Conservation (phyloP, 2,329 filamentous ascomycete genomes). For the Pseudogymnoascus sp. region DNA sequence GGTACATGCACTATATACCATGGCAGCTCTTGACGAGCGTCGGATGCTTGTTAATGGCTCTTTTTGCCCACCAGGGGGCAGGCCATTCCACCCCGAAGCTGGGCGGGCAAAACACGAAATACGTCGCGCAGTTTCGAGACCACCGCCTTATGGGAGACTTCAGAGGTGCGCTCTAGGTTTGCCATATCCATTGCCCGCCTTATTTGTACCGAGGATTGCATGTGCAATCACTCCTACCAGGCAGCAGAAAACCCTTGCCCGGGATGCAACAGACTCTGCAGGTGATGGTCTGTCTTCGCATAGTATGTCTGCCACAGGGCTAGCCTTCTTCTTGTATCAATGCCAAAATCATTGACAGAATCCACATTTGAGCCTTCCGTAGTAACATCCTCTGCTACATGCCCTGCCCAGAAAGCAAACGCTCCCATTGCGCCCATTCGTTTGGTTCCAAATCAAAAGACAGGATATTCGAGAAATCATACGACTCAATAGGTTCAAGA, state of each 20-base stretch:
- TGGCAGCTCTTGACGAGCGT: not conserved
- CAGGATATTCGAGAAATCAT: conserved; percentile 20
- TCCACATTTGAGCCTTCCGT: not conserved
- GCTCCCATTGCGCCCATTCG: conserved; percentile 28
- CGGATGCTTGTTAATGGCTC: not conserved
- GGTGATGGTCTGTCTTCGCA: not conserved
- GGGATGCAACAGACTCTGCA: not conserved
- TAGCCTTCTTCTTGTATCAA: not conserved
- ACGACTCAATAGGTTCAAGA: conserved; percentile 14
- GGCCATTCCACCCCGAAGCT: not conserved
- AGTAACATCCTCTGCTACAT: not conserved
- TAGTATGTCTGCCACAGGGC: not conserved
- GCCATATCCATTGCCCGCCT: not conserved
- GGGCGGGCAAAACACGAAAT: not conserved
- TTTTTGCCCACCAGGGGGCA: not conserved
- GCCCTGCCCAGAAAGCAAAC: conserved; percentile 19
- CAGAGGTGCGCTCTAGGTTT: not conserved
- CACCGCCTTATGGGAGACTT: not conserved
- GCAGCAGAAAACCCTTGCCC: not conserved
- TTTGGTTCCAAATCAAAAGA: conserved; percentile 25
- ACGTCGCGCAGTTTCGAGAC: not conserved
- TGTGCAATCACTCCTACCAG: not conserved
- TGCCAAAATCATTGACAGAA: not conserved
- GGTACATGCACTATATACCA: not conserved
- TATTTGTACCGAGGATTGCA: not conserved